Evolutionary conservation across 257 asterid genomes (phyloP).

Genomic region (Salvia rosmarinus): DNA sequence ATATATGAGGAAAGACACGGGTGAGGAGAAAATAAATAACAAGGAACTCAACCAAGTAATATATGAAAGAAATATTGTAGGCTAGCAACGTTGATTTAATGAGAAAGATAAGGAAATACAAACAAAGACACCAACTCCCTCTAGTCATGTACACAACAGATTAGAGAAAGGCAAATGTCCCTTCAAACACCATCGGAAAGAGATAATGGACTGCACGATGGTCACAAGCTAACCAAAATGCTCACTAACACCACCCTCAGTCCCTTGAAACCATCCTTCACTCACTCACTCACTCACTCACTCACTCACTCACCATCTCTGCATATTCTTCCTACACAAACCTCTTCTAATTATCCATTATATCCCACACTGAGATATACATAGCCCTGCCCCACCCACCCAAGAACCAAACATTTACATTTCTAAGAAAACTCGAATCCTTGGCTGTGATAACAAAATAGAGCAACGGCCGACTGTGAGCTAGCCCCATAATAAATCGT

Average conservation of each 20-base stretch:
- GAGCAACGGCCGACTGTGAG: background rate
- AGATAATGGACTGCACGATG: background rate
- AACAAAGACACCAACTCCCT: background rate
- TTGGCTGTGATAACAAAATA: background rate
- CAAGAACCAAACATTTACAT: background rate
- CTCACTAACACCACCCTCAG: background rate
- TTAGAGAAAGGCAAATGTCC: background rate
- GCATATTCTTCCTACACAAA: background rate
- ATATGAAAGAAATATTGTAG: background rate
- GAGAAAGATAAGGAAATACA: background rate
- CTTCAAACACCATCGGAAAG: background rate
- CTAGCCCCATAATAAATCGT: background rate
- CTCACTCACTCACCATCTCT: background rate
- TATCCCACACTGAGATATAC: background rate
- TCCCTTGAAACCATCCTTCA: background rate
- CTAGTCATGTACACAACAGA: background rate
- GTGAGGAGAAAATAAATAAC: too few species aligned
- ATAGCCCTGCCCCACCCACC: background rate
- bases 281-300: slow-evolving; percentile 8
- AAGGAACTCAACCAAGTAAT: background rate
- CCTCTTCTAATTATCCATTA: background rate
- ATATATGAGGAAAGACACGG: background rate
- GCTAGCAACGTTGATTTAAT: background rate
- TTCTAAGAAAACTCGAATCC: background rate
- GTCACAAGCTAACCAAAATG: background rate